These are phyloP conservation scores for Penicillium sp. DNA, from an alignment of 2,329 filamentous ascomycete genomes.

Conservation along the genomic window DNA sequence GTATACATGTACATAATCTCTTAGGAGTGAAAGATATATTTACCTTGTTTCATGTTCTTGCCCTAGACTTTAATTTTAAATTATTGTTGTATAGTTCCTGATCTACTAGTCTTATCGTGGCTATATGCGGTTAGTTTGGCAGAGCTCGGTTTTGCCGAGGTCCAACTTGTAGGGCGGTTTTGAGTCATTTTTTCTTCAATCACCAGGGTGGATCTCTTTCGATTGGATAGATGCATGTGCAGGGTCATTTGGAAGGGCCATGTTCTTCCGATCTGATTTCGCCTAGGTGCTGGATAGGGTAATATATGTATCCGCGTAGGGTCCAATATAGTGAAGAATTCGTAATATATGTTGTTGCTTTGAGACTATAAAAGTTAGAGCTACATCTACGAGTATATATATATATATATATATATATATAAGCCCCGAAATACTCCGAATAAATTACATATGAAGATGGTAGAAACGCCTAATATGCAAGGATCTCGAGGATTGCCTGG, in stretches of 20 bases:
- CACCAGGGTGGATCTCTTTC: conserved; percentile 2
- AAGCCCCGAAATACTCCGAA: not conserved
- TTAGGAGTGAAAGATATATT: not conserved
- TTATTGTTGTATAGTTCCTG: not conserved
- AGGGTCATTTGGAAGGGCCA: not conserved
- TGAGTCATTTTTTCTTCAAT: conserved; percentile 16
- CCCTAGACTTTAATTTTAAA: not conserved
- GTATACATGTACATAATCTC: not conserved
- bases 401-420: not conserved
- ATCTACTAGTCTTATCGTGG: conserved; percentile 4
- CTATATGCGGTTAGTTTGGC: conserved; percentile 6
- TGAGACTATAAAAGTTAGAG: not conserved
- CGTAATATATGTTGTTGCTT: not conserved
- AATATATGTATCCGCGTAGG: not conserved
- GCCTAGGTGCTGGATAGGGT: conserved; percentile 1
- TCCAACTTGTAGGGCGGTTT: conserved; percentile 17
- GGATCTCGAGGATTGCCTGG: conserved; percentile 1
- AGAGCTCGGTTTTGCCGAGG: conserved; percentile 22
- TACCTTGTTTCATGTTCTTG: not conserved
- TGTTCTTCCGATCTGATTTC: conserved; percentile 18
- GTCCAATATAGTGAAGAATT: not conserved
- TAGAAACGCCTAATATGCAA: not conserved
- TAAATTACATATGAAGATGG: not conserved
- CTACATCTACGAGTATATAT: not conserved
- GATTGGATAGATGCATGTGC: conserved; percentile 5